Evolutionary conservation across 106 monocot genomes (phyloP).

Genomic region (Allium fistulosum): DNA sequence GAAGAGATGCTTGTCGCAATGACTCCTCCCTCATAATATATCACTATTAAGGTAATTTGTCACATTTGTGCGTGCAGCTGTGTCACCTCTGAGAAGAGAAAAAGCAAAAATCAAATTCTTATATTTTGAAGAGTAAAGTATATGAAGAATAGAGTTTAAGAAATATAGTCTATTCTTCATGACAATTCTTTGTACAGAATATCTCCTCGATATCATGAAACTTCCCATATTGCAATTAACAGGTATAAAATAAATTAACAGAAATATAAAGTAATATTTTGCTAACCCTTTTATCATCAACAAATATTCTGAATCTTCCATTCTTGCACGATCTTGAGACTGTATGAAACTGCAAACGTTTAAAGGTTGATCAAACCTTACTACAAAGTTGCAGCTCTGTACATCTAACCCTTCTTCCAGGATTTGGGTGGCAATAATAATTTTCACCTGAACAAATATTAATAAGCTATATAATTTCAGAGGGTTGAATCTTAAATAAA

Average conservation of each 20-base stretch:
- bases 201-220: too few relatives aligned
- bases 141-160: too few relatives aligned
- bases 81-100: constrained; percentile 34
- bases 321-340: constrained; percentile 66
- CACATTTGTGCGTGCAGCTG: constrained; percentile 21
- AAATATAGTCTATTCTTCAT: too few relatives aligned
- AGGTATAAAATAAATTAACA: too few relatives aligned
- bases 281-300: constrained; percentile 36
- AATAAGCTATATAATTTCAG: too few relatives aligned
- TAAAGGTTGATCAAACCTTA: constrained; percentile 52
- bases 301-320: constrained; percentile 51
- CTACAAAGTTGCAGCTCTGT: constrained; percentile 64
- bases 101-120: background rate
- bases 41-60: constrained; percentile 40
- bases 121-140: background rate
- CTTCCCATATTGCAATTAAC: too few relatives aligned
- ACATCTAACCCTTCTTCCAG: constrained; percentile 79
- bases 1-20: constrained; percentile 21
- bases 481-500: background rate
- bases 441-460: constrained; percentile 30
- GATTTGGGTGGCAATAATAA: constrained; percentile 67
- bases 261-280: background rate
- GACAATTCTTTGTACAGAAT: too few relatives aligned
- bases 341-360: constrained; percentile 76
- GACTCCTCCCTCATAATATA: constrained; percentile 54